Percentiles rank a stretch among this genome's conserved stretches.
Conservation (phyloP, 2,329 filamentous ascomycete genomes). For the Laburnicola sp. region DNA sequence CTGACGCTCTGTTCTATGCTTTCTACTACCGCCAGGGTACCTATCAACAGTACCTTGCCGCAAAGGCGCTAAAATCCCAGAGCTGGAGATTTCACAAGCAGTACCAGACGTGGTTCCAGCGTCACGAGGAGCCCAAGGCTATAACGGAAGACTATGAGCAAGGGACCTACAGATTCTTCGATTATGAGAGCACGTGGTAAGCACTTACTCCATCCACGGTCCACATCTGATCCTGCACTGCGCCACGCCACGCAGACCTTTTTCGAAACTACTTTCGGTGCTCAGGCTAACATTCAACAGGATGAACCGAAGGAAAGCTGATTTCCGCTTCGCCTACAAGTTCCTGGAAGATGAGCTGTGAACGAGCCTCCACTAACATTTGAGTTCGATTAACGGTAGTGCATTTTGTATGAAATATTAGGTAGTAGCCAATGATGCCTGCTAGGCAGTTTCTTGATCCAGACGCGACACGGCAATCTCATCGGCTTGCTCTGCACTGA, state of each 20-base stretch:
- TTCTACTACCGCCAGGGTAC: slow-evolving; percentile 99
- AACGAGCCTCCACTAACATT: slow-evolving; percentile 13
- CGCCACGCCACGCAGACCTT: slow-evolving; percentile 3
- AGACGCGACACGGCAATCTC: background rate
- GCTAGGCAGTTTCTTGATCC: slow-evolving; percentile 18
- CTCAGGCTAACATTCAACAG: slow-evolving; percentile 54
- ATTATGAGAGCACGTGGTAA: slow-evolving; percentile 98
- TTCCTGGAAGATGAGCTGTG: slow-evolving; percentile 92
- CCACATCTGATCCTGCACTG: slow-evolving; percentile 8
- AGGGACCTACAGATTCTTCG: slow-evolving; percentile 98
- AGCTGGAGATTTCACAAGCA: slow-evolving; percentile 99
- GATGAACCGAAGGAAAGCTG: slow-evolving; percentile 98
- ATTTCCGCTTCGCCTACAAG: slow-evolving; percentile 98
- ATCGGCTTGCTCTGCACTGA: slow-evolving; percentile 1
- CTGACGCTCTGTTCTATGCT: slow-evolving; percentile 95
- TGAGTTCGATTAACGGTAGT: slow-evolving; percentile 15
- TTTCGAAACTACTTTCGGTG: slow-evolving; percentile 13
- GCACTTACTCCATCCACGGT: slow-evolving; percentile 15
- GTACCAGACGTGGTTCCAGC: slow-evolving; percentile 97
- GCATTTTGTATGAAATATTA: slow-evolving; percentile 40
- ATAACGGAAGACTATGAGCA: slow-evolving; percentile 99
- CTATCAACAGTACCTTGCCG: slow-evolving; percentile 92
- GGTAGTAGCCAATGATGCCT: slow-evolving; percentile 34
- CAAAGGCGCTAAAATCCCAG: slow-evolving; percentile 95
- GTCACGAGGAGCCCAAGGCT: slow-evolving; percentile 96